Percentiles rank a stretch among this genome's conserved stretches.
Evolutionary conservation across 192 early-diverging fungal species (phyloP).

Genomic region (Spinellus fusiger): DNA sequence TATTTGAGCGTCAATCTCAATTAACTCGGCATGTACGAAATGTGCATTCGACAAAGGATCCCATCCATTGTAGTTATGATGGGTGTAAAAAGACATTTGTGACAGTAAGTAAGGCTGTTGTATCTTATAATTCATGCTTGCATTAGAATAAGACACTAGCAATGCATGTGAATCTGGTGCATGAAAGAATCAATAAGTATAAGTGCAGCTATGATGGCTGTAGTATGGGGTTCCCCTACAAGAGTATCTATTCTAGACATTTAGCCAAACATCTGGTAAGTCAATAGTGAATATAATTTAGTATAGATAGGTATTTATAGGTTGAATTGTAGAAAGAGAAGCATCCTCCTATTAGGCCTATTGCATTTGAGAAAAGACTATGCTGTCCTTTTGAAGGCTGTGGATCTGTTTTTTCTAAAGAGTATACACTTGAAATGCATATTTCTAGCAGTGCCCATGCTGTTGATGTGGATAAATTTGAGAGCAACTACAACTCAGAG

Average conservation of each 20-base stretch:
- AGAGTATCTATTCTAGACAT: constrained; percentile 16
- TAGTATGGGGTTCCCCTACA: constrained; percentile 15
- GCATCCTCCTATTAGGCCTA: background rate
- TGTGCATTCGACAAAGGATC: constrained; percentile 10
- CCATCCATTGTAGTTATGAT: constrained; percentile 27
- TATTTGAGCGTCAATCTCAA: constrained; percentile 2
- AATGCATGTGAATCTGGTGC: background rate
- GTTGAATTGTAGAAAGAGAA: too few species aligned
- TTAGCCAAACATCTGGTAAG: background rate
- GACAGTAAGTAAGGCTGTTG: constrained; percentile 1
- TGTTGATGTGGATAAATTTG: constrained; percentile 51
- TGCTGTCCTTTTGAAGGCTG: constrained; percentile 19
- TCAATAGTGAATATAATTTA: too few species aligned
- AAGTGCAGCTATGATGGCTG: constrained; percentile 28
- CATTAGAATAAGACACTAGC: background rate
- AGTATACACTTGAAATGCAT: constrained; percentile 15
- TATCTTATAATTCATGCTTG: background rate
- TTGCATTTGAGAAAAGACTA: background rate
- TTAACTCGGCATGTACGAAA: constrained; percentile 29
- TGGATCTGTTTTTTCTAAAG: background rate
- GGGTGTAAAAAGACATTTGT: constrained; percentile 29
- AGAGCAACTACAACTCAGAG: background rate
- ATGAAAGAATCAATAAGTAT: constrained; percentile 5
- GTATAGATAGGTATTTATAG: too few species aligned
- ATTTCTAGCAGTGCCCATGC: constrained; percentile 11